These are phyloP conservation scores for Citrus unshiu DNA, from an alignment of 345 rosid genomes.

Conservation along the genomic window DNA sequence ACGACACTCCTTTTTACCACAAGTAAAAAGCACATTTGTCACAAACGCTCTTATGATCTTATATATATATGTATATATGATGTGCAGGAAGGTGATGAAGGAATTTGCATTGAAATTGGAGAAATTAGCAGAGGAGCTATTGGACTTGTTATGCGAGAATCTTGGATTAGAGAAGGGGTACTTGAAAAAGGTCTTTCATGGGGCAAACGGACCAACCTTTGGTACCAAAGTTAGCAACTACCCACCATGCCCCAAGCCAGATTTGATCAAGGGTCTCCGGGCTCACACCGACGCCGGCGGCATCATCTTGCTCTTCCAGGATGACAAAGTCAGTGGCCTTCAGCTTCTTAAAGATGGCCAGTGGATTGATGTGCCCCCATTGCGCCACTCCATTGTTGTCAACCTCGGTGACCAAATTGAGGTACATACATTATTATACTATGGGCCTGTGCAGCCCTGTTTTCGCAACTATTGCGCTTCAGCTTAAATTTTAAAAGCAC, in stretches of 20 bases:
- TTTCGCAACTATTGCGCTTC: too few species aligned
- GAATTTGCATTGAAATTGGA: conserved; percentile 70
- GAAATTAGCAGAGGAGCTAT: conserved; percentile 76
- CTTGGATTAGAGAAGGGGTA: conserved; percentile 81
- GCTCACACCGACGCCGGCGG: conserved; percentile 99
- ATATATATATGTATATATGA: not conserved
- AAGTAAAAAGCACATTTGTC: not conserved
- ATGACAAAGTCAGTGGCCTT: conserved; percentile 83
- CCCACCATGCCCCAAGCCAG: conserved; percentile 96
- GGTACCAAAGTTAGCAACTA: conserved; percentile 96
- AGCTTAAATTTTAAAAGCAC: too few species aligned
- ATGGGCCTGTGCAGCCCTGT: too few species aligned
- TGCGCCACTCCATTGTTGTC: conserved; percentile 87
- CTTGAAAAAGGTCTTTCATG: conserved; percentile 60
- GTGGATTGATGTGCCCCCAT: conserved; percentile 93
- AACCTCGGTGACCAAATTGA: conserved; percentile 96
- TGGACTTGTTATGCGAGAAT: conserved; percentile 81
- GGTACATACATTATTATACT: conserved; percentile 27
- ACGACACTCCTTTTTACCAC: not conserved
- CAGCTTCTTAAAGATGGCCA: conserved; percentile 87
- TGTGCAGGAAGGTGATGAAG: conserved; percentile 60
- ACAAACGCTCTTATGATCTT: not conserved
- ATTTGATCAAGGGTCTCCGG: conserved; percentile 81
- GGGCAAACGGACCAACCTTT: conserved; percentile 67
- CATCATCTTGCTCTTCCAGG: conserved; percentile 85